These are phyloP conservation scores for Solanum paucissectum DNA, from an alignment of 257 asterid genomes.

Conservation along the genomic window DNA sequence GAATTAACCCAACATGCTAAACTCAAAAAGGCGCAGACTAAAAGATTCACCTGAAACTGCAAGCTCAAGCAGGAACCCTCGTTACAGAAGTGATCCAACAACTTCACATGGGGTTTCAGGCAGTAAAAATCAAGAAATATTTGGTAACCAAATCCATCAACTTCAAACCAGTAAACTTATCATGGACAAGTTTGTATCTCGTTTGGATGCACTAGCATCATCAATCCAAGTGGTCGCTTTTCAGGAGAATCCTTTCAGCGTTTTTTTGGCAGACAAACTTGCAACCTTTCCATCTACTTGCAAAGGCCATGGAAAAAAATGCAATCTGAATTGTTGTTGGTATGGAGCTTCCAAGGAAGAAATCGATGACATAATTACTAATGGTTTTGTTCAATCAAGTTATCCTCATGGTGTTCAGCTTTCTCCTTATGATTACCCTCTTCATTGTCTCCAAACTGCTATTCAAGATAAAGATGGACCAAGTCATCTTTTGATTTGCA, in stretches of 20 bases:
- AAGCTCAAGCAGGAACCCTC: background rate
- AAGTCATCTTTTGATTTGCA: constrained; percentile 1
- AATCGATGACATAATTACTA: background rate
- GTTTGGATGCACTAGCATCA: background rate
- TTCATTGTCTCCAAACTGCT: background rate
- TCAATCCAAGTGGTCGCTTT: constrained; percentile 5
- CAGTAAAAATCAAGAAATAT: background rate
- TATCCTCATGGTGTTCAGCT: constrained; percentile 15
- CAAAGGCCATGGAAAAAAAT: background rate
- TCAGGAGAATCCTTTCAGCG: background rate
- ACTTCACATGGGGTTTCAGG: background rate
- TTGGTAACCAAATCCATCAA: background rate
- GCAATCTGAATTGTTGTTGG: constrained; percentile 10
- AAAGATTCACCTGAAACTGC: background rate
- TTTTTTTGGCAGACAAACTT: background rate
- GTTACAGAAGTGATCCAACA: background rate
- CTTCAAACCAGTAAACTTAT: background rate
- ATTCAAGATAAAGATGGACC: constrained; percentile 9
- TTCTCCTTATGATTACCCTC: background rate
- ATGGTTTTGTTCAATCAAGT: constrained; percentile 9
- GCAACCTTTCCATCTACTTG: background rate
- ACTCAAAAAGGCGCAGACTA: background rate
- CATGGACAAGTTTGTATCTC: background rate
- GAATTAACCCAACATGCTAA: background rate
- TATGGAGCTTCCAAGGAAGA: constrained; percentile 20